A percentile compares a stretch with the other conserved stretches of the same genome.
phyloP scores from a whole-genome alignment of 2,329 filamentous ascomycete genomes.

The Monosporascus sp. region DNA sequence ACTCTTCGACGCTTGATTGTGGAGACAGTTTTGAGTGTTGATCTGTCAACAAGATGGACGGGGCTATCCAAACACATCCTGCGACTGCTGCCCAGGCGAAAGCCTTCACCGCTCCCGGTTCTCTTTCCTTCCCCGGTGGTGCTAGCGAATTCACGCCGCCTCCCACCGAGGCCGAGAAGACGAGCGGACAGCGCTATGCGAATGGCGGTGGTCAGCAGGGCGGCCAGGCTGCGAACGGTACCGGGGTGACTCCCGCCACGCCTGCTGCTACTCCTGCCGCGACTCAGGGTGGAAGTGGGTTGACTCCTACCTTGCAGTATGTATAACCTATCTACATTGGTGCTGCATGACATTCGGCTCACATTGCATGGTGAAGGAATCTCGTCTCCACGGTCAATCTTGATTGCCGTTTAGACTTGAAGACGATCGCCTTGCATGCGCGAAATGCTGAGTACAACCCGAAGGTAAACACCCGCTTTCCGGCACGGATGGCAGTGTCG shows the following conservation, averaged over 20 bases:
- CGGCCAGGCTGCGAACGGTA: constrained; percentile 58
- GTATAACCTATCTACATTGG: constrained; percentile 51
- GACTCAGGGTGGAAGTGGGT: constrained; percentile 75
- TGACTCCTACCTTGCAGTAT: constrained; percentile 95
- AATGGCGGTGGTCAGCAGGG: constrained; percentile 51
- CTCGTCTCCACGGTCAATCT: constrained; percentile 99
- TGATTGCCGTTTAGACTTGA: constrained; percentile 93
- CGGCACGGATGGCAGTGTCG: background rate
- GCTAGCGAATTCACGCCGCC: constrained; percentile 79
- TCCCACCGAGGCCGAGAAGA: constrained; percentile 62
- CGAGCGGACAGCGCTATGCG: constrained; percentile 39
- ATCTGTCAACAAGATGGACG: constrained; percentile 22
- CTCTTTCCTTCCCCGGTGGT: constrained; percentile 84
- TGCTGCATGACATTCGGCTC: constrained; percentile 43
- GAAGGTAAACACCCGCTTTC: constrained; percentile 61
- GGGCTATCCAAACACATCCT: constrained; percentile 58
- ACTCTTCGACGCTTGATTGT: constrained; percentile 4
- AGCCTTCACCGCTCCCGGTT: constrained; percentile 89
- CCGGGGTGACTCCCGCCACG: constrained; percentile 81
- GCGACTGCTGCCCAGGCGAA: constrained; percentile 88
- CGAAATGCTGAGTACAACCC: constrained; percentile 98
- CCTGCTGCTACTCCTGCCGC: constrained; percentile 88
- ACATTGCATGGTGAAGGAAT: constrained; percentile 66
- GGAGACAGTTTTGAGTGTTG: constrained; percentile 5
- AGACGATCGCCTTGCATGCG: constrained; percentile 97